phyloP scores from a whole-genome alignment of 2,329 filamentous ascomycete genomes.

The Zymoseptoria pseudotritici region DNA sequence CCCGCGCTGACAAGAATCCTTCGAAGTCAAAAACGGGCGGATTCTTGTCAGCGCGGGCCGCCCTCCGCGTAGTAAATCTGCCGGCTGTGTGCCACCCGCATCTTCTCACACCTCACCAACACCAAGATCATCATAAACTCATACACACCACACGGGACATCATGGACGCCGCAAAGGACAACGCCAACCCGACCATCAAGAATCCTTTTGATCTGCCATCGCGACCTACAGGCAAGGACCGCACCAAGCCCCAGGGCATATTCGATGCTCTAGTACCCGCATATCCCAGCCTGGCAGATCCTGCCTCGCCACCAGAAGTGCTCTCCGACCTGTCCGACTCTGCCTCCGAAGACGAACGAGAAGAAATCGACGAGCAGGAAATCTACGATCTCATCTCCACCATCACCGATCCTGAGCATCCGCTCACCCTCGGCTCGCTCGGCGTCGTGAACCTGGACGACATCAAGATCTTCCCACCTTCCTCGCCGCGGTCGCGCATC shows the following conservation, averaged over 20 bases:
- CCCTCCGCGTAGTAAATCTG: background rate
- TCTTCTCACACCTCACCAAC: background rate
- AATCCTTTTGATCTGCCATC: slow-evolving; percentile 83
- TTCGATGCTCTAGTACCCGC: slow-evolving; percentile 48
- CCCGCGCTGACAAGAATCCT: too few species aligned
- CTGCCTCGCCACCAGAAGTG: slow-evolving; percentile 24
- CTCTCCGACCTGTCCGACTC: slow-evolving; percentile 39
- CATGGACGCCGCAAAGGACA: slow-evolving; percentile 47
- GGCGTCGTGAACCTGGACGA: slow-evolving; percentile 95
- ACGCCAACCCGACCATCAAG: slow-evolving; percentile 90
- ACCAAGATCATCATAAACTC: background rate
- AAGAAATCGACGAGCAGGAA: slow-evolving; percentile 94
- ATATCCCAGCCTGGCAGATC: slow-evolving; percentile 39
- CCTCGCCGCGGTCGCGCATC: slow-evolving; percentile 56
- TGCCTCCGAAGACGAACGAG: slow-evolving; percentile 54
- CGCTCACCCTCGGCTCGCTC: slow-evolving; percentile 83
- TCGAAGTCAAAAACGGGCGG: too few species aligned
- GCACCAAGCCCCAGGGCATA: slow-evolving; percentile 39
- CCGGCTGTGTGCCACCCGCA: background rate
- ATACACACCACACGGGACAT: slow-evolving; percentile 2
- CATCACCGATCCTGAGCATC: slow-evolving; percentile 95
- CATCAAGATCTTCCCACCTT: slow-evolving; percentile 67
- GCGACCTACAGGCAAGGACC: slow-evolving; percentile 44
- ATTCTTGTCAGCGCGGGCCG: background rate
- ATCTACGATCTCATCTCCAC: slow-evolving; percentile 93